A percentile compares a stretch with the other conserved stretches of the same genome.
Evolutionary conservation across 164 flowering plant species (phyloP).

Genomic region (Tetracentron sinense): DNA sequence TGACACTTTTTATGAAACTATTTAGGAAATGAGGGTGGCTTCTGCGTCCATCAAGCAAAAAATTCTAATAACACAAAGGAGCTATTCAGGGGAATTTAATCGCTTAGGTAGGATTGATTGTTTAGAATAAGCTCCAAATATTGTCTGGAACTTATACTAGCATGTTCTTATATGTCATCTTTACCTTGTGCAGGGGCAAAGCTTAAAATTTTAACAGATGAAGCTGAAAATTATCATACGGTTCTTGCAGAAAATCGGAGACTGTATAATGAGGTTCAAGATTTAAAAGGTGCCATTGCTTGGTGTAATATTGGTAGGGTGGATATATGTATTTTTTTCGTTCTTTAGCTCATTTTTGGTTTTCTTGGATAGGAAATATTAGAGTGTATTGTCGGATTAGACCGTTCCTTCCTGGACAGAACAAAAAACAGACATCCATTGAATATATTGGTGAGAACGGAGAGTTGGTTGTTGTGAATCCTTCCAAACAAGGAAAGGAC

Average conservation of each 20-base stretch:
- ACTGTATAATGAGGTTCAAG: slow-evolving; percentile 94
- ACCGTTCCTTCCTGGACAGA: slow-evolving; percentile 85
- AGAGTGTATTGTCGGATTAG: slow-evolving; percentile 93
- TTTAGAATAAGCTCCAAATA: neutral
- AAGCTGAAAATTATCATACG: slow-evolving; percentile 73
- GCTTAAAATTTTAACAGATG: slow-evolving; percentile 64
- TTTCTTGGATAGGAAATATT: slow-evolving; percentile 61
- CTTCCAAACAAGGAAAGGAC: slow-evolving; percentile 81
- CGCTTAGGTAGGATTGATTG: slow-evolving; percentile 48
- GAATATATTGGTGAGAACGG: slow-evolving; percentile 90
- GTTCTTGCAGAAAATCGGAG: slow-evolving; percentile 85
- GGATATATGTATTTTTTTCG: neutral
- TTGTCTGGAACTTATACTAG: slow-evolving; percentile 3
- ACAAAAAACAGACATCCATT: slow-evolving; percentile 59
- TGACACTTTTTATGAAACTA: slow-evolving; percentile 9
- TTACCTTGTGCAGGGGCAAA: slow-evolving; percentile 42
- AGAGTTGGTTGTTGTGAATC: slow-evolving; percentile 73
- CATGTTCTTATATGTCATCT: slow-evolving; percentile 2
- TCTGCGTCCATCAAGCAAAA: slow-evolving; percentile 61
- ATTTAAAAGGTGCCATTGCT: slow-evolving; percentile 67
- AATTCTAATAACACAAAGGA: slow-evolving; percentile 38
- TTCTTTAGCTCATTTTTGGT: slow-evolving; percentile 8
- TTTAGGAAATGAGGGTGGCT: slow-evolving; percentile 58
- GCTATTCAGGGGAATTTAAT: slow-evolving; percentile 53
- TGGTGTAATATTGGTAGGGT: neutral